phyloP scores from a whole-genome alignment of 495 filamentous ascomycete genomes.

The Physcia stellaris region DNA sequence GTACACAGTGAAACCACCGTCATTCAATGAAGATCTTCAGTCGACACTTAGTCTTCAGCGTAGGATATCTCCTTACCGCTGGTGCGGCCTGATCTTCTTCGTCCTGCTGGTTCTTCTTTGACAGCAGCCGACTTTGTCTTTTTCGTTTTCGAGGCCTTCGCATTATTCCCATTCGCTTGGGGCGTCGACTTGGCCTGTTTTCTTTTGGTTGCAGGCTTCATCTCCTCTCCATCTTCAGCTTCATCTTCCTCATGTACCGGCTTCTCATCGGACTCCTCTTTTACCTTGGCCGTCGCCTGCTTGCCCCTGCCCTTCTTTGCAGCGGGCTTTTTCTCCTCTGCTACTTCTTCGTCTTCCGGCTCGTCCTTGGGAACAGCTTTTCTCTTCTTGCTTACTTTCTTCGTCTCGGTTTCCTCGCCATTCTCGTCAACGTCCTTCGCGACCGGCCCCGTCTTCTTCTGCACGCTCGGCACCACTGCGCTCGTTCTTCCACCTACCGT shows the following conservation, averaged over 20 bases:
- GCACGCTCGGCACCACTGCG: constrained; percentile 68
- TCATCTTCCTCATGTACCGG: not conserved
- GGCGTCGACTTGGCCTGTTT: not conserved
- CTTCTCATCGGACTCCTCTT: not conserved
- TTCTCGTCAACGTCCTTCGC: constrained; percentile 20
- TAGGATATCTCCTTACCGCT: no score
- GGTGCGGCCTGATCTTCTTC: not conserved
- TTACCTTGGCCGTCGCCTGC: not conserved
- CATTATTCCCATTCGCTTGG: not conserved
- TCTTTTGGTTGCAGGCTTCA: not conserved
- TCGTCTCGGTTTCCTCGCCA: constrained; percentile 1
- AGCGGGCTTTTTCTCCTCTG: not conserved
- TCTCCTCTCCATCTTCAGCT: no score
- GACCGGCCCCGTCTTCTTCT: constrained; percentile 60
- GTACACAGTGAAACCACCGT: no score
- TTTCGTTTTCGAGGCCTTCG: not conserved
- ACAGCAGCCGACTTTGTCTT: not conserved
- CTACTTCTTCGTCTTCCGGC: not conserved
- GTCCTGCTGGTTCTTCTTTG: not conserved
- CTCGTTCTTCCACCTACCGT: constrained; percentile 85
- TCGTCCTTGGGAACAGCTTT: not conserved
- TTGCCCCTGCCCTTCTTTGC: not conserved
- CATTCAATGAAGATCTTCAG: no score
- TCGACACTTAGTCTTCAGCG: no score
- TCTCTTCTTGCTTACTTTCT: not conserved